Evolutionary conservation across 2,329 filamentous ascomycete genomes (phyloP).

Genomic region (Colletotrichum neosansevieriae): DNA sequence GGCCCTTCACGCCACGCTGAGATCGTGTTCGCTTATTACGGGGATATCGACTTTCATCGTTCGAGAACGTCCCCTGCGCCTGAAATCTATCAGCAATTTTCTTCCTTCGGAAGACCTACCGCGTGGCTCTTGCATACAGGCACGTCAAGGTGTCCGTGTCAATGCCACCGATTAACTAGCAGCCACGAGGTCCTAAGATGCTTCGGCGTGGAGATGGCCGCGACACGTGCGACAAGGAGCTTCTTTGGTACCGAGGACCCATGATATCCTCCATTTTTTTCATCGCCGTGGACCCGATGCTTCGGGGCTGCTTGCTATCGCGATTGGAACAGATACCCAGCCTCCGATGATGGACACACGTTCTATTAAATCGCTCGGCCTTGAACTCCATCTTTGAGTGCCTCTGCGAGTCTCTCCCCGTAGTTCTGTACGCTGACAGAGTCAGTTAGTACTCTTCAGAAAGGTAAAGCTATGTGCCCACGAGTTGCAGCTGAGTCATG

Average conservation of each 20-base stretch:
- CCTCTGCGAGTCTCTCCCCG: no score
- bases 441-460: no score
- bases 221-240: constrained; percentile 7
- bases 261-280: background rate
- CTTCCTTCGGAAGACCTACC: background rate
- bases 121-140: no score
- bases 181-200: constrained; percentile 16
- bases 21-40: constrained; percentile 22
- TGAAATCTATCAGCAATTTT: background rate
- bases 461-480: no score
- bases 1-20: constrained; percentile 5
- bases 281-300: no score
- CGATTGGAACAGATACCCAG: no score
- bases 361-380: no score
- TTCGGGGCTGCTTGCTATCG: no score
- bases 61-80: background rate
- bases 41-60: background rate
- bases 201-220: constrained; percentile 8
- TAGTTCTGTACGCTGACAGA: no score
- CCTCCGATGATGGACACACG: no score
- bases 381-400: no score
- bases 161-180: background rate
- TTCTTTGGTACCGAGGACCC: background rate
- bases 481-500: no score
- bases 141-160: background rate